A percentile compares a stretch with the other conserved stretches of the same genome.
Conservation (phyloP, 129 eudicot genomes). For the Flaveria bidentis region DNA sequence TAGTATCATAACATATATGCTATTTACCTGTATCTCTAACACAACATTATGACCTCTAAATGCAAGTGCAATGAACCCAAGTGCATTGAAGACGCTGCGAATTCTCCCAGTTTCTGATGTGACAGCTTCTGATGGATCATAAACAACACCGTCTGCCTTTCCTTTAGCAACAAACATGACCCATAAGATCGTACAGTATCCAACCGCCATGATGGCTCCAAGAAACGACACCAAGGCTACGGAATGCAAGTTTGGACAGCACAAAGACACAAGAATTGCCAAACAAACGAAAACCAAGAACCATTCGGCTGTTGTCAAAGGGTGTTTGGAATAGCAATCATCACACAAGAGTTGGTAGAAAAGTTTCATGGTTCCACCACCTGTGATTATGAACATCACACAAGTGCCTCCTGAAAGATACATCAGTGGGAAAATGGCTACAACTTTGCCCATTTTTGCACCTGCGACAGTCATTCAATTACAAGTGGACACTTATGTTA, state of each 20-base stretch:
- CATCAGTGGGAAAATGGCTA: too few relatives aligned
- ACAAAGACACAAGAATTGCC: constrained; percentile 10
- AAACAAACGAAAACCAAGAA: too few relatives aligned
- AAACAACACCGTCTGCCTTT: constrained; percentile 20
- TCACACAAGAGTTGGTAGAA: too few relatives aligned
- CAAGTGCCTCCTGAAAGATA: too few relatives aligned
- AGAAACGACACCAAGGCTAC: constrained; percentile 41
- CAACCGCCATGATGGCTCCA: constrained; percentile 55
- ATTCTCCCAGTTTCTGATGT: constrained; percentile 18
- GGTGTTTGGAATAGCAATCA: too few relatives aligned
- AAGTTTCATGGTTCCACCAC: too few relatives aligned
- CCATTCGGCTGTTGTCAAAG: too few relatives aligned
- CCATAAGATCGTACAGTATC: constrained; percentile 51
- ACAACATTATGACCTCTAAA: constrained; percentile 86
- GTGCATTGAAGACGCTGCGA: constrained; percentile 41
- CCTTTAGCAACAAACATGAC: constrained; percentile 39
- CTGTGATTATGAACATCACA: too few relatives aligned
- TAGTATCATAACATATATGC: neutral
- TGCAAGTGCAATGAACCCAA: constrained; percentile 52
- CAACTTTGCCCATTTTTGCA: too few relatives aligned
- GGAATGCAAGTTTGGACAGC: constrained; percentile 61
- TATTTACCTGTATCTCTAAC: constrained; percentile 70
- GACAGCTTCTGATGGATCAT: constrained; percentile 12
- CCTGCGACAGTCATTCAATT: too few relatives aligned
- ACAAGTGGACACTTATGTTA: too few relatives aligned